Evolutionary conservation across 2,329 filamentous ascomycete species (phyloP).

Genomic region (Curvularia lunata): DNA sequence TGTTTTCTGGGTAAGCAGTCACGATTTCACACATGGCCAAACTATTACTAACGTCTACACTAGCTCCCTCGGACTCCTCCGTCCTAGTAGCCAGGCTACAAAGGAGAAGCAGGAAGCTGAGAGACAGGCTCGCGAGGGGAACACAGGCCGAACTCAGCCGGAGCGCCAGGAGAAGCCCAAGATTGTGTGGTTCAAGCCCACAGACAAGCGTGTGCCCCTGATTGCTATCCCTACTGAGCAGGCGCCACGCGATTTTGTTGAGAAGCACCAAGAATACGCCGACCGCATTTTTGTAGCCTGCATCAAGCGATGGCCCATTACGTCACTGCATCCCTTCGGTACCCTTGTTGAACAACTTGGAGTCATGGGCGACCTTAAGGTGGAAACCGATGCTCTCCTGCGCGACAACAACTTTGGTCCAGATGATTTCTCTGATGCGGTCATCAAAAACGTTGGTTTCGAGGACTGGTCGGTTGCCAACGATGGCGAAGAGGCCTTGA

Average conservation of each 20-base stretch:
- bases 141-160: conserved; percentile 73
- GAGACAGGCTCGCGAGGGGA: conserved; percentile 86
- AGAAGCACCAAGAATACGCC: conserved; percentile 97
- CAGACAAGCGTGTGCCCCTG: conserved; percentile 95
- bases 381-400: conserved; percentile 95
- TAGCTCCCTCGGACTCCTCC: conserved; percentile 85
- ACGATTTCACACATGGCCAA: background rate
- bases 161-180: conserved; percentile 96
- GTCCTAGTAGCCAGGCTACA: conserved; percentile 96
- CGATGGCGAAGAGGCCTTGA: conserved; percentile 77
- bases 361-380: conserved; percentile 95
- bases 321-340: conserved; percentile 97
- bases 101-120: conserved; percentile 99
- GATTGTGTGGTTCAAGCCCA: conserved; percentile 99
- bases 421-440: conserved; percentile 96
- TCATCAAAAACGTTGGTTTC: conserved; percentile 87
- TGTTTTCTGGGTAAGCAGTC: conserved; percentile 76
- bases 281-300: conserved; percentile 98
- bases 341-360: conserved; percentile 96
- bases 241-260: conserved; percentile 95
- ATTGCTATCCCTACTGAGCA: conserved; percentile 99
- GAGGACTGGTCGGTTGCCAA: conserved; percentile 88
- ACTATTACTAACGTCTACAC: conserved; percentile 20
- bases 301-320: conserved; percentile 99
- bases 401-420: conserved; percentile 99